Conservation (phyloP, 2,329 filamentous ascomycete genomes). For the Cladosporium colombiae region DNA sequence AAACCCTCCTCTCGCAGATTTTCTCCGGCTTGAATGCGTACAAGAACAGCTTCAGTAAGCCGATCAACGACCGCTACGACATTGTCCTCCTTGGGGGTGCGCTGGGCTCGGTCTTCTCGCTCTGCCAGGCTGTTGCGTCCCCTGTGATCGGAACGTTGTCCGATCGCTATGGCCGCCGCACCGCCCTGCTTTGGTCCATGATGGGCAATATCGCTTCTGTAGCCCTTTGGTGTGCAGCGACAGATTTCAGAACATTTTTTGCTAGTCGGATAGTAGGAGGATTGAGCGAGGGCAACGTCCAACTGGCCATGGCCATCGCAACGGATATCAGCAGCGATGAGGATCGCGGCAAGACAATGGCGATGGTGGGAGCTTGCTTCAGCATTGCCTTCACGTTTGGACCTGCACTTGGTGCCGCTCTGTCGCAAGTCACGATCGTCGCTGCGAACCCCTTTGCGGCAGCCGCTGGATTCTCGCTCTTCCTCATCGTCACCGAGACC, state of each 20-base stretch:
- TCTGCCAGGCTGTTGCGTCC: conserved; percentile 89
- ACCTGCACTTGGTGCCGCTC: conserved; percentile 83
- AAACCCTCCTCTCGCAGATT: conserved; percentile 74
- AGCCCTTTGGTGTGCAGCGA: conserved; percentile 87
- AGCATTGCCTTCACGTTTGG: conserved; percentile 97
- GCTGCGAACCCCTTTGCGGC: conserved; percentile 91
- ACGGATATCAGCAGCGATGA: conserved; percentile 90
- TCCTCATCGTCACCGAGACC: conserved; percentile 83
- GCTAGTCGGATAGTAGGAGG: conserved; percentile 91
- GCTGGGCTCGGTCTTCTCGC: conserved; percentile 87
- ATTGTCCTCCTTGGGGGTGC: conserved; percentile 94
- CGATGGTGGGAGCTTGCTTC: conserved; percentile 93
- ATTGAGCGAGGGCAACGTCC: conserved; percentile 93
- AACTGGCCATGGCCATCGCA: conserved; percentile 92
- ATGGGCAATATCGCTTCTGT: conserved; percentile 89
- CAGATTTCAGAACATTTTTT: conserved; percentile 93
- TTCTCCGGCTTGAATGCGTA: conserved; percentile 86
- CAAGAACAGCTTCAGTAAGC: conserved; percentile 87
- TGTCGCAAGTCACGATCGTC: conserved; percentile 75
- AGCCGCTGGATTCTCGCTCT: conserved; percentile 83
- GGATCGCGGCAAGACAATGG: conserved; percentile 88
- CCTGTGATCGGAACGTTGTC: conserved; percentile 88
- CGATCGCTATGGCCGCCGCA: conserved; percentile 83
- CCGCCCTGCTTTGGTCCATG: conserved; percentile 89
- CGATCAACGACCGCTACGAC: conserved; percentile 95